Conservation (phyloP, 202 grass and related monocot genomes). For the Zizania palustris region DNA sequence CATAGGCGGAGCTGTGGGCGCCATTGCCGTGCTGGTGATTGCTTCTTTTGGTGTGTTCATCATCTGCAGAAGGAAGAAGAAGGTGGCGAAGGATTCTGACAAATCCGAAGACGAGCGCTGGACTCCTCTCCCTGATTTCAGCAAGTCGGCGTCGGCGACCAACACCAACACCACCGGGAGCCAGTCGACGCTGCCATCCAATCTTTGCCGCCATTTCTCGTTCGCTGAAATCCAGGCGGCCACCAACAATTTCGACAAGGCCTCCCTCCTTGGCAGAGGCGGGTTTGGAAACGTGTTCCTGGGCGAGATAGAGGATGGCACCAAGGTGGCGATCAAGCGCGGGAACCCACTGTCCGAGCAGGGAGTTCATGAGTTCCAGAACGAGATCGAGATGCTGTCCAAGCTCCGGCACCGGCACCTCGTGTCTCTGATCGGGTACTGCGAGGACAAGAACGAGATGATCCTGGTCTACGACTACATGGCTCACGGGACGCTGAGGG, state of each 20-base stretch:
- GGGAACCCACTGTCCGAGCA: conserved; percentile 66
- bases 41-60: conserved; percentile 34
- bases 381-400: conserved; percentile 77
- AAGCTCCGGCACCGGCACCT: conserved; percentile 74
- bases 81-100: conserved; percentile 39
- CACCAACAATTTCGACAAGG: conserved; percentile 56
- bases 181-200: conserved; percentile 54
- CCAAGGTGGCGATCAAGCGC: conserved; percentile 73
- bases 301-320: conserved; percentile 56
- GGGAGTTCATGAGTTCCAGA: conserved; percentile 73
- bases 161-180: conserved; percentile 41
- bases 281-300: conserved; percentile 73
- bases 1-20: conserved; percentile 50
- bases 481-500: conserved; percentile 62
- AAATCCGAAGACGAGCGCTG: conserved; percentile 46
- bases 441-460: conserved; percentile 72
- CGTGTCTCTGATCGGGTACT: conserved; percentile 73
- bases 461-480: conserved; percentile 86
- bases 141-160: conserved; percentile 49
- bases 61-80: conserved; percentile 48
- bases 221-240: conserved; percentile 61
- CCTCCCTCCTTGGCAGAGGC: conserved; percentile 61
- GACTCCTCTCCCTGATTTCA: conserved; percentile 56
- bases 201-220: conserved; percentile 71
- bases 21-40: conserved; percentile 31